These are phyloP conservation scores for Begonia masoniana DNA, from an alignment of 306 rosid species.

Conservation along the genomic window DNA sequence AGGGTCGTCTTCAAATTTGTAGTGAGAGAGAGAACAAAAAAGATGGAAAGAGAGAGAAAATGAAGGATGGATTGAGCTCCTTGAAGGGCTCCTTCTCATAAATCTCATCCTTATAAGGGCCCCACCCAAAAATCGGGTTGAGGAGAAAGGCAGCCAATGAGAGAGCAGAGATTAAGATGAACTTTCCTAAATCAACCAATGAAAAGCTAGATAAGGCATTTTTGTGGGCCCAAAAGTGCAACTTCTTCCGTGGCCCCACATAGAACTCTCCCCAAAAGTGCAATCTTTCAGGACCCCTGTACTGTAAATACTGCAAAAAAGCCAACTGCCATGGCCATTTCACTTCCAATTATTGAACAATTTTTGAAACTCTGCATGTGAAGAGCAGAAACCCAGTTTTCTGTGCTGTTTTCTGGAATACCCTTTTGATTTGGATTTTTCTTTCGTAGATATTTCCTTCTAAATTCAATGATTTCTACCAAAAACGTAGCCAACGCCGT, in stretches of 20 bases:
- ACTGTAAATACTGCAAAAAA: conserved; percentile 32
- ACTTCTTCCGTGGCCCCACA: not conserved
- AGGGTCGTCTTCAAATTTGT: conserved; percentile 16
- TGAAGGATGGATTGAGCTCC: conserved; percentile 2
- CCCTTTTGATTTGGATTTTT: not conserved
- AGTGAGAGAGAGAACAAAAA: conserved; percentile 5
- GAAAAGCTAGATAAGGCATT: conserved; percentile 37
- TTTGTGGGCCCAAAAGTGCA: conserved; percentile 31
- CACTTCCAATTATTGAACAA: not conserved
- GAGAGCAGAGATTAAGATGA: conserved; percentile 27
- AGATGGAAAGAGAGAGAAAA: not conserved
- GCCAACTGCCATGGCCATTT: conserved; percentile 44
- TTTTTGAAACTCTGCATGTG: not conserved
- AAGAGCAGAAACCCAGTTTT: not conserved
- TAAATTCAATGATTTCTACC: conserved; percentile 20
- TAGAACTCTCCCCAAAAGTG: conserved; percentile 28
- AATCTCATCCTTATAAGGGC: conserved; percentile 11
- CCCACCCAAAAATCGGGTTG: conserved; percentile 31
- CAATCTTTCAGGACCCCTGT: conserved; percentile 13
- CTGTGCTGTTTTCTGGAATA: not conserved
- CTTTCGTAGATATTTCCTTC: not conserved
- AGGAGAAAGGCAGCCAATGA: conserved; percentile 26
- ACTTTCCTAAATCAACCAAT: conserved; percentile 38
- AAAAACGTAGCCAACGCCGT: conserved; percentile 39
- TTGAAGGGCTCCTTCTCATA: conserved; percentile 7